These are phyloP conservation scores for Symmetrospora coprosmae DNA, from an alignment of 768 basidiomycete species.

Conservation along the genomic window DNA sequence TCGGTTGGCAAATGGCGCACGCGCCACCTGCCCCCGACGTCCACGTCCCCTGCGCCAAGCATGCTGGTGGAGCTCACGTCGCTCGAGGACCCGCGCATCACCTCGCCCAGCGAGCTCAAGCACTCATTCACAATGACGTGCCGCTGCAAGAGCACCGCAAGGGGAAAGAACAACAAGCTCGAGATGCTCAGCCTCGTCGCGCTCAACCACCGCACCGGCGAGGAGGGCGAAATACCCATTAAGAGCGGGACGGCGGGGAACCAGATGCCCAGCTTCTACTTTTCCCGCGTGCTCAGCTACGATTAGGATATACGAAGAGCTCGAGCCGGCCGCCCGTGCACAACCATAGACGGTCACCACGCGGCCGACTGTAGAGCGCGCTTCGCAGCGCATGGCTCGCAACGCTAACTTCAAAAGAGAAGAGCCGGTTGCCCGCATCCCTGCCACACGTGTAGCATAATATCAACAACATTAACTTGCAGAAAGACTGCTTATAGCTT, in stretches of 20 bases:
- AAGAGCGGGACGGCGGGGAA: constrained; percentile 22
- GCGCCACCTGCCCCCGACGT: neutral
- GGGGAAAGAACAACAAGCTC: constrained; percentile 33
- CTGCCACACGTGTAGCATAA: too few species aligned
- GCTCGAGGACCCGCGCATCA: constrained; percentile 26
- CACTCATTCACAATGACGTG: constrained; percentile 28
- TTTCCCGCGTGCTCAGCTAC: constrained; percentile 29
- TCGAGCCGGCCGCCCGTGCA: too few species aligned
- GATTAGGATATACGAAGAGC: too few species aligned
- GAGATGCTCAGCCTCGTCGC: constrained; percentile 29
- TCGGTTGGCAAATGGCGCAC: constrained; percentile 17
- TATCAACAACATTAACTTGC: too few species aligned
- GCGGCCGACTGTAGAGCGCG: too few species aligned
- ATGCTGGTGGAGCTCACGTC: constrained; percentile 27
- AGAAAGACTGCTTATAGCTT: too few species aligned
- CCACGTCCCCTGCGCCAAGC: too few species aligned
- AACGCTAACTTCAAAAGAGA: too few species aligned
- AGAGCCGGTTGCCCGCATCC: too few species aligned
- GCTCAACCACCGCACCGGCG: constrained; percentile 22
- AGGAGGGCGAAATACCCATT: constrained; percentile 27
- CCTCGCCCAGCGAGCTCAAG: constrained; percentile 21
- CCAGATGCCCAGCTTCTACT: constrained; percentile 28
- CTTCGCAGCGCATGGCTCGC: too few species aligned
- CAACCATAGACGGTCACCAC: too few species aligned
- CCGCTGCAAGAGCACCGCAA: constrained; percentile 24